Evolutionary conservation across 768 basidiomycete genomes (phyloP), one percentile per base, ranked within the genome.

Genomic region (Leccinum aurantiacum): DNA sequence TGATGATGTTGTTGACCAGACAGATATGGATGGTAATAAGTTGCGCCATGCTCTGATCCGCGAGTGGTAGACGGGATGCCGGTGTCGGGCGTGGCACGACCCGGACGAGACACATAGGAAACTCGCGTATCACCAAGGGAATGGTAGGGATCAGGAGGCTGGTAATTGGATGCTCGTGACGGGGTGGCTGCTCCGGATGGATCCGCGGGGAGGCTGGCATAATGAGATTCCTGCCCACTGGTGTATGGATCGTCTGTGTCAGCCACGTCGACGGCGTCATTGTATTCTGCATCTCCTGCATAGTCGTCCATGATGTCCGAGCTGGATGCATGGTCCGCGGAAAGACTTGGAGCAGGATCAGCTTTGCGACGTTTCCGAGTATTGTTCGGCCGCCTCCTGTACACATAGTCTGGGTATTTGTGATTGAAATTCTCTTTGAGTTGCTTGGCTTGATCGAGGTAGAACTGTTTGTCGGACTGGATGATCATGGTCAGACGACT

Each of bases 341-440:
- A 61, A 47, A 63, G 61, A 49, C 72, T 68, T 48, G 66, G 58
- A 10, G 69, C 60, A 27, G 69, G 60, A 57, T 82, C 81, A 0
- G 74, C 59, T 60, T 75, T 79, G 59, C 83, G 78, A 68, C 80
- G 82, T 69, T 85, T 89, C 67, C 92, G 85, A 57, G 89, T 89
- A 71, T 94, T 92, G 77, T 94, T 94, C 27, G 92, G 92, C 54
- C 92, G 82, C 55, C 92, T 85, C 67, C 87, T 84, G 78, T 94
- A 94, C 49, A 94, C 91, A 66, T 94, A 94, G 80, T 93, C 91
- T 15, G 92, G 92, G 74, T 93, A 93, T 69, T 86, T 89, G 24
- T 82, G 75, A 73, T 93, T 93, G 79, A 94, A 94, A 56, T 78
- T 86, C 64, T 94, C 92, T 73, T 94, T 94, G 57, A 94, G 76